Base-by-base conservation (phyloP, 2,329 filamentous ascomycete genomes). In the Apiospora hydei region DNA sequence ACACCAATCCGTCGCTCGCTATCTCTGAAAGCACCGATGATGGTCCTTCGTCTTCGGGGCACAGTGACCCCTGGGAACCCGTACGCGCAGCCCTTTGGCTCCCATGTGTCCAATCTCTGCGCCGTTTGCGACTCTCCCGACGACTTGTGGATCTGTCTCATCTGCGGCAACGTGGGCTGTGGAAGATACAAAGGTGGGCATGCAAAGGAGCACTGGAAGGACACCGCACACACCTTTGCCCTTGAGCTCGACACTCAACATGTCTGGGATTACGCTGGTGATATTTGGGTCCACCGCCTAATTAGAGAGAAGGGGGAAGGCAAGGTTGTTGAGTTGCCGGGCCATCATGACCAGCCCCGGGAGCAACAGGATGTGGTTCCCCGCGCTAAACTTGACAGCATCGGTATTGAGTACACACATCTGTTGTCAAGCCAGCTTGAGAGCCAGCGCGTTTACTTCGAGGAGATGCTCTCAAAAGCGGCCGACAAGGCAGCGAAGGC, bases 251-350 rank as follows among this genome's bases (percentile, higher is more conserved):
- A 93, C 74, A 97, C 95, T 0, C 96, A 99, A 81, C 93, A 98
- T 77, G 95, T 99, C 1, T 99, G 96, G 96, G 96, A 99, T 82
- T 99, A 99, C 75, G 94, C 94, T 0, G 95, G 94, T 5, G 96
- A 99, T 79, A 93, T 93, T 79, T 99, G 98, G 87, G 96, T 98
- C 68, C 96, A 99, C 82, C 92, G 96, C 13, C 90, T 98, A 69
- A 97, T 99, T 71, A 93, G 97, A 75, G 94, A 95, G 79, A 98
- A 98, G 84, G 92, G 94, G 13, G 95, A 98, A 80, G 94, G 94
- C 34, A 98, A 98, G 81, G 88, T 98, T 3, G 93, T 98, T 24
- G 96, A 98, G 81, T 87, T 98, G n/a, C 94, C 95, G 0, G 88
- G 88, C 2, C 84, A 78, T 75, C 84, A 77, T 69, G 74, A 77